Evolutionary conservation across 148 eudicot species (phyloP), one percentile per base, ranked within the genome.

Genomic region (Amaranthus hypochondriacus): DNA sequence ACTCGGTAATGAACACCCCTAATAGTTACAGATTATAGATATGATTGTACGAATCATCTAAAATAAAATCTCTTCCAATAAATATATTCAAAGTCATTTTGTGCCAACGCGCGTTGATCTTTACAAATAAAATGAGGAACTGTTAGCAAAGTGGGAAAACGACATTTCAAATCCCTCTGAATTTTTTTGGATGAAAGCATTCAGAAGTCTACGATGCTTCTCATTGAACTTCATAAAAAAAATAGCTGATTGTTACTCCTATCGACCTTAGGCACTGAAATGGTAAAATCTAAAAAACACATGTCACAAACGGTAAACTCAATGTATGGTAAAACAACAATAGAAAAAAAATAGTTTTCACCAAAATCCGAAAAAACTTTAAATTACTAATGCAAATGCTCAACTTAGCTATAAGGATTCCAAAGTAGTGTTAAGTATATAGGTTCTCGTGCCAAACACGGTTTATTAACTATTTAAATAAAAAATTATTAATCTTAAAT

Each of bases 21-120:
- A 18, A 18, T 18, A 18, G 18, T 18, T 18, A 18, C 0, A 18
- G 18, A 18, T 18, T 18, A 18, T 18, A 18, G 18, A 18, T 18
- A 18, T 96, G 99, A 81, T 96, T 96, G 74, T 96, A 96, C 2
- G 99, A 96, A 86, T 96, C 99, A 84, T 96, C 99, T 68, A 96
- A 86, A 68, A 96, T 96, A 74, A 92, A 96, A 46, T 94, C 96
- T 87, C 99, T 88, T 77, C 99, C 87, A n/a, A 96, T 97, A 56
- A 96, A 90, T 74, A 96, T 96, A 73, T 97, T 90, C 79, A 96
- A 67, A 61, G 99, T 96, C 72, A 96, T 87, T 67, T 90, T 97
- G 74, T 90, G 96, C 72, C 84, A 97, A 75, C 92, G 97, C 79
- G 18, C 18, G 0, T 92, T 92, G 56, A 96, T 92, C 87, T 92